A percentile compares a stretch with the other conserved stretches of the same genome.
Conservation (phyloP, 225 moss, liverwort and hornwort genomes). For the Antitrichia curtipendula region DNA sequence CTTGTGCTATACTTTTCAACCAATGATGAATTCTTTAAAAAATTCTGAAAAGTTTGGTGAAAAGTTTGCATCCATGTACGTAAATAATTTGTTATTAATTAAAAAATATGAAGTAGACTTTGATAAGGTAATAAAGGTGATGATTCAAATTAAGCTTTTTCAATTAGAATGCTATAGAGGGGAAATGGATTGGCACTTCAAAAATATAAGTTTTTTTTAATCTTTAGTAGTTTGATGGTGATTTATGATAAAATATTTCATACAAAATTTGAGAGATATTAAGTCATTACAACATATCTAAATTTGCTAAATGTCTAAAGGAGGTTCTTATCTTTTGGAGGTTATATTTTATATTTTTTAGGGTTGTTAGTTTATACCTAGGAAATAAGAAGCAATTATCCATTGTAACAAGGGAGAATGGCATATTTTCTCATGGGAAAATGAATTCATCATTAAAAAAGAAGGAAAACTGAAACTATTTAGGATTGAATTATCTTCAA, state of each 20-base stretch:
- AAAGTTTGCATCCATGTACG: not conserved
- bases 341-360: not conserved
- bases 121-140: not conserved
- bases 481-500: too few relatives aligned
- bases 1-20: not conserved
- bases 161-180: not conserved
- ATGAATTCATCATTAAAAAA: fast-evolving
- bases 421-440: not conserved
- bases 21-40: not conserved
- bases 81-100: not conserved
- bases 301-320: not conserved
- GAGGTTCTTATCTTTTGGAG: not conserved
- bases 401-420: not conserved
- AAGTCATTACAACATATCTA: fast-evolving
- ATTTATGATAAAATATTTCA: not conserved
- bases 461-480: fast-evolving
- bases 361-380: not conserved
- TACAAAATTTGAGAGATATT: not conserved
- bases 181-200: not conserved
- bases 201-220: not conserved
- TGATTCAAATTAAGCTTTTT: not conserved
- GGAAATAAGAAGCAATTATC: not conserved
- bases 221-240: fast-evolving
- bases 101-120: not conserved
- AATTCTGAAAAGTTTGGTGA: not conserved